A percentile compares a stretch with the other conserved stretches of the same genome.
phyloP scores from a whole-genome alignment of 163 green algal genomes.

The Volvox carteri region DNA sequence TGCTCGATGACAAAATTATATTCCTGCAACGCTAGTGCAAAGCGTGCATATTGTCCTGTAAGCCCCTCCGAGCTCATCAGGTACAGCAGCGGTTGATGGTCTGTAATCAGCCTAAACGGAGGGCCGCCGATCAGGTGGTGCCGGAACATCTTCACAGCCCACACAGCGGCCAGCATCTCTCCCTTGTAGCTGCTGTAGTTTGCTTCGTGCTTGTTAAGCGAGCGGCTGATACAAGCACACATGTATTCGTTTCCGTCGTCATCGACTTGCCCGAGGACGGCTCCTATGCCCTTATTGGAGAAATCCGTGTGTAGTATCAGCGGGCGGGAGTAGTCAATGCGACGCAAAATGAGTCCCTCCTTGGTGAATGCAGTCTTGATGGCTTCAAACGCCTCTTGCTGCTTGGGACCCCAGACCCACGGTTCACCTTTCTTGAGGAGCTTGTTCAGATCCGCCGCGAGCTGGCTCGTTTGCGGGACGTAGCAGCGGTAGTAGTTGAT shows the following conservation, averaged over 20 bases:
- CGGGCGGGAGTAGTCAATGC: slow-evolving; percentile 24
- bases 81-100: slow-evolving; percentile 63
- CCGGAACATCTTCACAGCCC: slow-evolving; percentile 50
- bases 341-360: slow-evolving; percentile 6
- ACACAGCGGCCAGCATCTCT: slow-evolving; percentile 60
- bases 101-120: slow-evolving; percentile 59
- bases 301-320: slow-evolving; percentile 63
- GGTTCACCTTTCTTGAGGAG: slow-evolving; percentile 20
- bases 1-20: slow-evolving; percentile 59
- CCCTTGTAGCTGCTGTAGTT: slow-evolving; percentile 62
- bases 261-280: slow-evolving; percentile 50
- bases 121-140: slow-evolving; percentile 58
- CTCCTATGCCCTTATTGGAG: slow-evolving; percentile 44
- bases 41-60: slow-evolving; percentile 58
- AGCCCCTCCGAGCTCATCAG: slow-evolving; percentile 58
- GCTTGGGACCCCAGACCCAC: slow-evolving; percentile 19
- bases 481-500: slow-evolving; percentile 58
- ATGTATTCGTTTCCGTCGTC: slow-evolving; percentile 59
- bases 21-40: slow-evolving; percentile 59
- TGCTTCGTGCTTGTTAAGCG: slow-evolving; percentile 56
- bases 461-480: slow-evolving; percentile 8
- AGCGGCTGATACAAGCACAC: slow-evolving; percentile 56
- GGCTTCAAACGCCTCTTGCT: not conserved
- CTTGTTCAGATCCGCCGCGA: slow-evolving; percentile 15
- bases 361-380: slow-evolving; percentile 33